Percentiles rank a stretch among this genome's conserved stretches.
Conservation (phyloP, 1,284 basidiomycete genomes). For the Sporisorium graminicola region DNA sequence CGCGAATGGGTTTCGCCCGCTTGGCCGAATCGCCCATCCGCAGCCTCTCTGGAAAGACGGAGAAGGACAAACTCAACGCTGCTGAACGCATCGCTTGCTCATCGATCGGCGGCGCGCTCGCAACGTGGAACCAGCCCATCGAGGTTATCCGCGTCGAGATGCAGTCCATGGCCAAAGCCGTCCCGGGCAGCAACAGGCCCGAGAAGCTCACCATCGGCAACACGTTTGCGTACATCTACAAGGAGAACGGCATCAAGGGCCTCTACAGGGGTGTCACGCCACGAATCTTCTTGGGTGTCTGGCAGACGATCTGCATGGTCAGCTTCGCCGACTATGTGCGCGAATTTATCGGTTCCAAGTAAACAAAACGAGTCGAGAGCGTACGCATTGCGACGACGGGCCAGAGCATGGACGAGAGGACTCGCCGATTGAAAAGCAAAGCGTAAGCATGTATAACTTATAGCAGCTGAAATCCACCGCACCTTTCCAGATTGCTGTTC, state of each 20-base stretch:
- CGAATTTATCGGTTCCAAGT: slow-evolving; percentile 53
- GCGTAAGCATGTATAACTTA: background rate
- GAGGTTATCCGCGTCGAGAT: slow-evolving; percentile 98
- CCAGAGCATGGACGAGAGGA: too few relatives aligned
- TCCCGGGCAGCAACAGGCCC: slow-evolving; percentile 80
- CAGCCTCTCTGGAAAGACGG: slow-evolving; percentile 78
- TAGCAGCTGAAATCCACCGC: background rate
- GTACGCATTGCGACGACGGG: too few relatives aligned
- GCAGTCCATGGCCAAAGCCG: slow-evolving; percentile 96
- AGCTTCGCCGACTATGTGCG: slow-evolving; percentile 91
- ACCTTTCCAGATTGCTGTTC: background rate
- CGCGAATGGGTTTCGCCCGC: slow-evolving; percentile 96
- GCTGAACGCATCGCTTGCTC: slow-evolving; percentile 90
- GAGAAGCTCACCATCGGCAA: slow-evolving; percentile 86
- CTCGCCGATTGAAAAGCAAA: too few relatives aligned
- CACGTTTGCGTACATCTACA: slow-evolving; percentile 92
- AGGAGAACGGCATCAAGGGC: slow-evolving; percentile 94
- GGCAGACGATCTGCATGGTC: slow-evolving; percentile 99
- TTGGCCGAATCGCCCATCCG: slow-evolving; percentile 87
- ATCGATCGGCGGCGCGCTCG: slow-evolving; percentile 91
- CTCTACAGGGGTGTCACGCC: slow-evolving; percentile 97
- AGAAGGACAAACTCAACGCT: slow-evolving; percentile 81
- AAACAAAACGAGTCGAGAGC: slow-evolving; percentile 1
- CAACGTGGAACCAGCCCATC: slow-evolving; percentile 99
- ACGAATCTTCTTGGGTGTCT: slow-evolving; percentile 93